These are phyloP conservation scores for Cryptosporidium canis DNA, from an alignment of 169 alveolate genomes.

Conservation along the genomic window DNA sequence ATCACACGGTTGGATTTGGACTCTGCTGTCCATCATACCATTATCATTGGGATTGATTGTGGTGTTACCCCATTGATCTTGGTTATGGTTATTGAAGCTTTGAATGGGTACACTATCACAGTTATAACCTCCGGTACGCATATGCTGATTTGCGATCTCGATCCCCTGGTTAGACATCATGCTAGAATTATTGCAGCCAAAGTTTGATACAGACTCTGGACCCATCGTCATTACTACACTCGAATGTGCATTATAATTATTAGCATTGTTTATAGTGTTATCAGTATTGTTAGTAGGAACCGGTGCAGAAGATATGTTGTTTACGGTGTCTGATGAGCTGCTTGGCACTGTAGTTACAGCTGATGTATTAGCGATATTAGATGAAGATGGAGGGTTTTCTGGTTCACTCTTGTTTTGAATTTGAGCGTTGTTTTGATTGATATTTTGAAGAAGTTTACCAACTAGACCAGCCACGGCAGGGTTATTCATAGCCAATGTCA, in stretches of 20 bases:
- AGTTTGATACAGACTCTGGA: background rate
- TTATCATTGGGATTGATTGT: background rate
- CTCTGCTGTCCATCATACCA: background rate
- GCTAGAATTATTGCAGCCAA: background rate
- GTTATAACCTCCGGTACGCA: background rate
- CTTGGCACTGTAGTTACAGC: background rate
- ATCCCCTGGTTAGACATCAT: background rate
- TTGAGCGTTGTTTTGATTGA: conserved; percentile 3
- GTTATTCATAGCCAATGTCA: conserved; percentile 63
- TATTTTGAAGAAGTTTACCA: conserved; percentile 48
- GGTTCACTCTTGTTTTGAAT: background rate
- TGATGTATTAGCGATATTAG: background rate
- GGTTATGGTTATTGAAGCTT: background rate
- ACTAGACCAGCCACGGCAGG: conserved; percentile 72
- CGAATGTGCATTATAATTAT: too few relatives aligned
- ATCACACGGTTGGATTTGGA: background rate
- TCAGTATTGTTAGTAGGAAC: too few relatives aligned
- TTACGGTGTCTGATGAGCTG: background rate
- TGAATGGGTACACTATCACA: background rate
- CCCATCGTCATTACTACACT: too few relatives aligned
- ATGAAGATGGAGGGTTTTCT: background rate
- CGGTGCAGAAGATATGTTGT: background rate
- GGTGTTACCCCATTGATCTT: conserved; percentile 15
- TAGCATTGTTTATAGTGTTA: too few relatives aligned
- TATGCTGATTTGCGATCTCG: background rate